These are phyloP conservation scores for Gastrolobium bilobum DNA, from an alignment of 306 rosid genomes.

Conservation along the genomic window DNA sequence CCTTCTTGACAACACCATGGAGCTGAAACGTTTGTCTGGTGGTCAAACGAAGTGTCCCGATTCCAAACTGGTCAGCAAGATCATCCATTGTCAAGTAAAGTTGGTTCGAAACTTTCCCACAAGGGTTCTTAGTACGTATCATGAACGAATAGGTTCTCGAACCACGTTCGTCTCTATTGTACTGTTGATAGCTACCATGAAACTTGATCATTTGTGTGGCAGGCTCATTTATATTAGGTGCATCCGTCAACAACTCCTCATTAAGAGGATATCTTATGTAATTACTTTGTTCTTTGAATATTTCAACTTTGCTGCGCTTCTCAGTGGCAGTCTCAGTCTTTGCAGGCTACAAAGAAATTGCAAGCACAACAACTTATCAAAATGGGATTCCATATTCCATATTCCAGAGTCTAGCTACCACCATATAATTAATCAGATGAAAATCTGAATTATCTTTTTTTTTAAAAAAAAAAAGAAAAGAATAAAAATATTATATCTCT, in stretches of 20 bases:
- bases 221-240: constrained; percentile 91
- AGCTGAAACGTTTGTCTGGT: constrained; percentile 98
- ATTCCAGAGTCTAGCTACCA: constrained; percentile 8
- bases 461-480: background rate
- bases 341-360: constrained; percentile 62
- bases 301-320: constrained; percentile 98
- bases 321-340: constrained; percentile 65
- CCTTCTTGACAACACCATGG: constrained; percentile 93
- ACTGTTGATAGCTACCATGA: constrained; percentile 97
- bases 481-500: background rate
- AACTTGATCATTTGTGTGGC: constrained; percentile 94
- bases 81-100: constrained; percentile 99
- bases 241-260: constrained; percentile 87
- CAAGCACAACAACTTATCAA: background rate
- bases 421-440: background rate
- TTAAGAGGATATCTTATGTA: constrained; percentile 91
- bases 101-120: constrained; percentile 87
- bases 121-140: constrained; percentile 97
- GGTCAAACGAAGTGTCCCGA: constrained; percentile 95
- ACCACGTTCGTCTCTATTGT: constrained; percentile 92
- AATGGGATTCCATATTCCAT: constrained; percentile 21
- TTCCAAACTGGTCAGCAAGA: constrained; percentile 98
- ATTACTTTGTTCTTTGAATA: constrained; percentile 93
- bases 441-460: background rate
- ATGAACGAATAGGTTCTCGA: constrained; percentile 85